Evolutionary conservation across 1,139 yeast genomes (phyloP), one percentile per base, ranked within the genome.

Genomic region (Hemisphaericaspora subhashii): DNA sequence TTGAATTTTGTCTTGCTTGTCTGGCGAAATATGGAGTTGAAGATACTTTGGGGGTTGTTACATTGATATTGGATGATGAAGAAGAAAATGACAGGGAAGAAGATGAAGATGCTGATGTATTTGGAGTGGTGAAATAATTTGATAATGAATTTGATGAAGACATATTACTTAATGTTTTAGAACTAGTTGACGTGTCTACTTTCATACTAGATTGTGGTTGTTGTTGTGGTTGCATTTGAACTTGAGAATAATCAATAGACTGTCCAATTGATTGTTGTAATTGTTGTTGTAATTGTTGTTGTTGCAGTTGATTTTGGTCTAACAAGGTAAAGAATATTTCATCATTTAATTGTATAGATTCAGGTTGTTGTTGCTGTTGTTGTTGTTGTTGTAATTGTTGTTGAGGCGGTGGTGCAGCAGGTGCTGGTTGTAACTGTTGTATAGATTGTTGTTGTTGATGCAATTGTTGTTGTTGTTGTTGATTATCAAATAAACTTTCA

Each of bases 301-400:
- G 43, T 10, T 12, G 16, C 39, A 10, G 22, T 39, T 15, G 37
- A 40, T 16, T 37, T 32, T 33, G 39, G 29, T 31, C 39, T 22
- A 36, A 15, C 13, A 40, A 39, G 37, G 43, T 43, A 31, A 55
- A 54, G 39, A 57, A 55, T 8, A 53, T 44, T 40, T 57, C 61
- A 40, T 55, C 60, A 44, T 55, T 55, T 20, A 55, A 39, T 35
- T 49, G 55, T 22, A 53, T 39, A 14, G 54, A 49, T 32, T 52
- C 59, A n/a, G 48, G 39, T 26, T 45, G 21, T 9, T 37, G 34
- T 12, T 31, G 36, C 13, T 18, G 35, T 16, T 23, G 35, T 13
- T 17, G 8, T 15, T 12, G 38, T 20, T 11, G 40, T 36, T 23
- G 39, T 22, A 11, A 24, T 10, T 14, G 33, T 10, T 22, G 27